These are phyloP conservation scores for Peniophora sp. DNA, from an alignment of 1,284 basidiomycete genomes.

Conservation along the genomic window DNA sequence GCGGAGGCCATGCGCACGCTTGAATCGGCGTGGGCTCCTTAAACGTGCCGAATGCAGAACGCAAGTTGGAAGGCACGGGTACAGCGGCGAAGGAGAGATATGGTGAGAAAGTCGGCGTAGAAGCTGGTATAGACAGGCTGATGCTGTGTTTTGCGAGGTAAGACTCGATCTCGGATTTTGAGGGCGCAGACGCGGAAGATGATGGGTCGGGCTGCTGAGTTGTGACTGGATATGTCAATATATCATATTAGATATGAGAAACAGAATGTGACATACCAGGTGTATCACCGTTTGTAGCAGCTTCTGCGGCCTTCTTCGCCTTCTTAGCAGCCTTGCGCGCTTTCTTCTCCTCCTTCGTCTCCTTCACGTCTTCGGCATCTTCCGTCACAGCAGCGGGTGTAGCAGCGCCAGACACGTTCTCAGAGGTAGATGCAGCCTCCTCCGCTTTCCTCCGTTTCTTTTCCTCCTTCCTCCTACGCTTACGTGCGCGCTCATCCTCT, in stretches of 20 bases:
- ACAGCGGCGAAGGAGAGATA: conserved; percentile 75
- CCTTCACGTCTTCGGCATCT: conserved; percentile 5
- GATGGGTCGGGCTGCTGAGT: conserved; percentile 9
- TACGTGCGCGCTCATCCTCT: conserved; percentile 8
- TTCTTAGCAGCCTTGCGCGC: conserved; percentile 13
- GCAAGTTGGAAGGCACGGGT: conserved; percentile 57
- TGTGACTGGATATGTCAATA: conserved; percentile 8
- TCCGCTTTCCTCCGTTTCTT: conserved; percentile 22
- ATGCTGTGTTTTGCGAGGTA: conserved; percentile 73
- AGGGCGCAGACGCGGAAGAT: conserved; percentile 21
- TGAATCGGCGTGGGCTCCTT: conserved; percentile 93
- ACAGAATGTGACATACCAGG: no score
- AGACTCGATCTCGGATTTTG: conserved; percentile 37
- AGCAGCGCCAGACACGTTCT: background rate
- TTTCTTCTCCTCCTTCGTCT: conserved; percentile 17
- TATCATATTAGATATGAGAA: no score
- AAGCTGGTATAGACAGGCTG: conserved; percentile 54
- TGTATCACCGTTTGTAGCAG: conserved; percentile 9
- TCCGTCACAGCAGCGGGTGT: background rate
- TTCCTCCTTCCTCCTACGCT: conserved; percentile 10
- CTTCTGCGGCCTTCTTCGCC: background rate
- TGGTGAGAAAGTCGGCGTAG: conserved; percentile 48
- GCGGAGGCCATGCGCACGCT: conserved; percentile 91
- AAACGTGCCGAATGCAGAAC: conserved; percentile 63
- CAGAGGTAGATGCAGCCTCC: conserved; percentile 17